Evolutionary conservation across 768 basidiomycete species (phyloP).

Genomic region (Russula olivacea): DNA sequence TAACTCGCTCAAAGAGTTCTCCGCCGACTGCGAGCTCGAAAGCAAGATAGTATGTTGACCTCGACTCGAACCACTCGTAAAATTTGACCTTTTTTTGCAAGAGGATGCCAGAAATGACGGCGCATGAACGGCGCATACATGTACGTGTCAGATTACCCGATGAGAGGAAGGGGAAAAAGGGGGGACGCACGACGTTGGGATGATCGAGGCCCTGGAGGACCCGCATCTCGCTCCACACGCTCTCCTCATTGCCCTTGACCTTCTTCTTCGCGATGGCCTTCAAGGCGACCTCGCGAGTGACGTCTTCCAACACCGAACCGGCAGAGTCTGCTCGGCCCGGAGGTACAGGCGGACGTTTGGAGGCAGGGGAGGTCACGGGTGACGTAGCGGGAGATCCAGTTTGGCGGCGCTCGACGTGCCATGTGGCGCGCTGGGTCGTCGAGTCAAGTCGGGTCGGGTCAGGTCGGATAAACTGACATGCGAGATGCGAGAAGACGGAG

Average conservation of each 20-base stretch:
- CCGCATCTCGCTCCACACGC: slow-evolving; percentile 92
- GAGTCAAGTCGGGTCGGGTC: too few species aligned
- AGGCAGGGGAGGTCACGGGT: not conserved
- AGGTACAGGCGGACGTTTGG: not conserved
- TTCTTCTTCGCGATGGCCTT: slow-evolving; percentile 96
- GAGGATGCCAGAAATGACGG: too few species aligned
- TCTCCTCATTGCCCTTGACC: slow-evolving; percentile 83
- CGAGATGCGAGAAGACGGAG: not conserved
- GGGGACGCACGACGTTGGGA: slow-evolving; percentile 70
- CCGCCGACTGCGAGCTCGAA: slow-evolving; percentile 94
- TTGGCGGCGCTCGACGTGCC: slow-evolving; percentile 64
- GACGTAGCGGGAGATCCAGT: not conserved
- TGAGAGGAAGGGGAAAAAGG: not conserved
- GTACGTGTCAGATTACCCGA: not conserved
- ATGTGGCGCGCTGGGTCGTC: slow-evolving; percentile 56
- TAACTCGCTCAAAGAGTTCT: slow-evolving; percentile 88
- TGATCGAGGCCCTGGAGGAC: slow-evolving; percentile 87
- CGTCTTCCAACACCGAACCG: slow-evolving; percentile 18
- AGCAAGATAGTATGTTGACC: slow-evolving; percentile 90
- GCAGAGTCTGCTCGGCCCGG: not conserved
- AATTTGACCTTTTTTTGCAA: slow-evolving; percentile 68
- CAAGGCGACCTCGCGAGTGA: slow-evolving; percentile 70
- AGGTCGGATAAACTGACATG: slow-evolving; percentile 6
- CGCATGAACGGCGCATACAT: too few species aligned
- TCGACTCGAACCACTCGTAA: slow-evolving; percentile 93